Conservation (phyloP, 306 rosid genomes). For the Crotalaria pallida region DNA sequence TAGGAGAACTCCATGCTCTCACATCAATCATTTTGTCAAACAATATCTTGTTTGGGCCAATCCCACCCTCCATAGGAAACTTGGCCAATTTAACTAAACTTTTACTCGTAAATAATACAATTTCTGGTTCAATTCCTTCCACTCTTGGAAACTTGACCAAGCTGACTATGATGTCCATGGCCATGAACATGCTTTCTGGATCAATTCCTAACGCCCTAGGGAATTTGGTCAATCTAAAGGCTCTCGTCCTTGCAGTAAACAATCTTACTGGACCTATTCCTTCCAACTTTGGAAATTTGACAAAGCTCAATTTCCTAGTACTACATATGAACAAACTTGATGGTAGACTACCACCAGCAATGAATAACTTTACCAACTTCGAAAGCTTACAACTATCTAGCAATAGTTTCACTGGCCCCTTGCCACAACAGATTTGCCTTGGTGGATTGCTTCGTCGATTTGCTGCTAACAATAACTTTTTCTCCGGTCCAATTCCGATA, state of each 20-base stretch:
- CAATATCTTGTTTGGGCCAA: slow-evolving; percentile 11
- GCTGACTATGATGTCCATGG: neutral
- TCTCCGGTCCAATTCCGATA: slow-evolving; percentile 20
- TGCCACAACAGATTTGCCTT: slow-evolving; percentile 26
- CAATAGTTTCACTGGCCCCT: slow-evolving; percentile 21
- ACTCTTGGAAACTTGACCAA: slow-evolving; percentile 32
- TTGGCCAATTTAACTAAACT: slow-evolving; percentile 9
- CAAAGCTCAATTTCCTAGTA: slow-evolving; percentile 6
- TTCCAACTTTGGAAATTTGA: slow-evolving; percentile 20
- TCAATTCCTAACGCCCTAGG: slow-evolving; percentile 29
- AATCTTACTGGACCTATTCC: slow-evolving; percentile 22
- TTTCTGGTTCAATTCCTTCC: slow-evolving; percentile 28
- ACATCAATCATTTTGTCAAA: neutral
- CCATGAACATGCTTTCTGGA: neutral
- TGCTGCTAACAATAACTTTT: slow-evolving; percentile 12
- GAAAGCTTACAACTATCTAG: neutral
- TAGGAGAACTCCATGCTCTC: slow-evolving; percentile 19
- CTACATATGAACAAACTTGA: neutral
- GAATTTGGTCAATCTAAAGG: slow-evolving; percentile 20
- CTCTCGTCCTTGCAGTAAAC: neutral
- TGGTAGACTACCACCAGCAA: neutral
- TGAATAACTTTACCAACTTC: slow-evolving; percentile 12
- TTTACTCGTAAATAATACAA: neutral
- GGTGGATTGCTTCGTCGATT: neutral
- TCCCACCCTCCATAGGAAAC: slow-evolving; percentile 26